These are phyloP conservation scores for Erysiphe pulchra DNA, from an alignment of 2,329 filamentous ascomycete species.

Conservation along the genomic window DNA sequence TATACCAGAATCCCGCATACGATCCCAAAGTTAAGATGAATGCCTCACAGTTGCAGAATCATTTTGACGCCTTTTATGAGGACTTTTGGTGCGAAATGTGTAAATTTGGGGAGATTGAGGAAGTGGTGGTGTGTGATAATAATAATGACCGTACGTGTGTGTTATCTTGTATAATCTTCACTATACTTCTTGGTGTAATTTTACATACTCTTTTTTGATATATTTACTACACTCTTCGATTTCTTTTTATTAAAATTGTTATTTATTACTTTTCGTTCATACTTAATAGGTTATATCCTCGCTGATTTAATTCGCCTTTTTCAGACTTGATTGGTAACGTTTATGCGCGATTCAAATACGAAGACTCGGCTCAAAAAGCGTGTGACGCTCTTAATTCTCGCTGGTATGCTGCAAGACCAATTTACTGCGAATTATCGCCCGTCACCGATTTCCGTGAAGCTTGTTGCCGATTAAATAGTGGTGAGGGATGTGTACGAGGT, in stretches of 20 bases:
- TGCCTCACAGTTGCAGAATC: conserved; percentile 82
- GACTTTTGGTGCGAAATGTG: conserved; percentile 99
- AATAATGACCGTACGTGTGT: conserved; percentile 46
- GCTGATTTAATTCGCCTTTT: not conserved
- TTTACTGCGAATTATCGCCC: conserved; percentile 92
- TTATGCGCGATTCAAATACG: conserved; percentile 98
- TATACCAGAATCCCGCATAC: conserved; percentile 97
- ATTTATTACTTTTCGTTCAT: too few relatives aligned
- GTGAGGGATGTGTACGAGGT: conserved; percentile 83
- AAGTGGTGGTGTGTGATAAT: conserved; percentile 96
- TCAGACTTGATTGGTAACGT: conserved; percentile 94
- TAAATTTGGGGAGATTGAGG: conserved; percentile 92
- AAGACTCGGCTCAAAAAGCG: conserved; percentile 78
- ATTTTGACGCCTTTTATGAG: conserved; percentile 99
- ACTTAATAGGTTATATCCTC: too few relatives aligned
- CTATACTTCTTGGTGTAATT: too few relatives aligned
- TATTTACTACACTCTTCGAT: too few relatives aligned
- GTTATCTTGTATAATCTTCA: not conserved
- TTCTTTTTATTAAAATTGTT: too few relatives aligned
- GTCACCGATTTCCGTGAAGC: conserved; percentile 97
- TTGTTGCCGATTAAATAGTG: conserved; percentile 80
- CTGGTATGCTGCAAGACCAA: conserved; percentile 91
- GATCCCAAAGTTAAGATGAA: conserved; percentile 96
- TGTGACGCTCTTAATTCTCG: conserved; percentile 84
- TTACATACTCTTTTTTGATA: too few relatives aligned